These are phyloP conservation scores for Ascochyta lentis DNA, from an alignment of 2,329 filamentous ascomycete genomes.

Conservation along the genomic window DNA sequence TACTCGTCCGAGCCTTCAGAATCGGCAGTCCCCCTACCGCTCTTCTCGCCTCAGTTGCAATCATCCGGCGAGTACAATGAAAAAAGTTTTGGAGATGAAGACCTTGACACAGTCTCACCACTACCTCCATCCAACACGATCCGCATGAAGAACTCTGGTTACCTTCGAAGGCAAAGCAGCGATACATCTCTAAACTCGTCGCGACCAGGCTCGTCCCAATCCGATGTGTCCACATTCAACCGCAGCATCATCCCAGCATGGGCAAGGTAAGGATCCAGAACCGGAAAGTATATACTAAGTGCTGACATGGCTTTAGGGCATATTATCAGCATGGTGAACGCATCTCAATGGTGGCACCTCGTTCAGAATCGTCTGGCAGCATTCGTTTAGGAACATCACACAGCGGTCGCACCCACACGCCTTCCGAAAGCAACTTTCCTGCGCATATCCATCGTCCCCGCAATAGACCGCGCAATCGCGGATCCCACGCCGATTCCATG, in stretches of 20 bases:
- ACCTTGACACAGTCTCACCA: slow-evolving; percentile 49
- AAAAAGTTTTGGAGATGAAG: slow-evolving; percentile 45
- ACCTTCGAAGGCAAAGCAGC: slow-evolving; percentile 42
- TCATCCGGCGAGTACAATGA: slow-evolving; percentile 30
- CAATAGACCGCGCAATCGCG: slow-evolving; percentile 44
- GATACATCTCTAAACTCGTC: slow-evolving; percentile 44
- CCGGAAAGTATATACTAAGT: background rate
- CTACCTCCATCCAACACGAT: slow-evolving; percentile 48
- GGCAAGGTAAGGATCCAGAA: slow-evolving; percentile 39
- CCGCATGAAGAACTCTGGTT: slow-evolving; percentile 48
- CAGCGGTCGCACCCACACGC: slow-evolving; percentile 46
- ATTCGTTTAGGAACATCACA: slow-evolving; percentile 43
- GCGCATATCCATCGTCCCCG: slow-evolving; percentile 48
- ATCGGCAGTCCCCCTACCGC: slow-evolving; percentile 45
- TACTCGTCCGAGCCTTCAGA: slow-evolving; percentile 38
- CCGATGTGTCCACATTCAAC: slow-evolving; percentile 44
- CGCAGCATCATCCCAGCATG: slow-evolving; percentile 47
- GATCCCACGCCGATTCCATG: slow-evolving; percentile 39
- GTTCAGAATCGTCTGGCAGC: slow-evolving; percentile 43
- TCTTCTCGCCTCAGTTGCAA: slow-evolving; percentile 40
- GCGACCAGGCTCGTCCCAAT: slow-evolving; percentile 46
- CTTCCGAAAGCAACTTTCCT: slow-evolving; percentile 48
- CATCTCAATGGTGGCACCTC: slow-evolving; percentile 43
- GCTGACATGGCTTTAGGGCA: slow-evolving; percentile 32
- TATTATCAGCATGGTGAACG: slow-evolving; percentile 49